phyloP scores from a whole-genome alignment of 192 early-diverging fungal species.

The Linnemannia schmuckeri region DNA sequence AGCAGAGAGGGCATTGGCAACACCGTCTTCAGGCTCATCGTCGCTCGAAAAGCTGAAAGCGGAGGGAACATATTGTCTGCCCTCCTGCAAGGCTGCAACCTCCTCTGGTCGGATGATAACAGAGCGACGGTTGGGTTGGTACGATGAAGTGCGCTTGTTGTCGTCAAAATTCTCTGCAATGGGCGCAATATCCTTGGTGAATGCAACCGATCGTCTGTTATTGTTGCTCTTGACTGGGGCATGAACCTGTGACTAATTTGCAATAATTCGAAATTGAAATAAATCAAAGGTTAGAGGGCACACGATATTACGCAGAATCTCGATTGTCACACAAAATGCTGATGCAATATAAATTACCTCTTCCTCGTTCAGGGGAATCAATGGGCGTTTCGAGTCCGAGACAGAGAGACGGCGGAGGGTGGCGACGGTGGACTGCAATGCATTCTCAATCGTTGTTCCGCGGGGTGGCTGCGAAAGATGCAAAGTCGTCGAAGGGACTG shows the following conservation, averaged over 20 bases:
- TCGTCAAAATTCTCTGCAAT: slow-evolving; percentile 9
- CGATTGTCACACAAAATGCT: background rate
- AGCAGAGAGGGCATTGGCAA: slow-evolving; percentile 41
- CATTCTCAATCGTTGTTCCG: slow-evolving; percentile 54
- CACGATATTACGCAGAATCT: background rate
- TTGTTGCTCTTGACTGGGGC: background rate
- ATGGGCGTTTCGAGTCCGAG: slow-evolving; percentile 42
- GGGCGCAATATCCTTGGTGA: slow-evolving; percentile 10
- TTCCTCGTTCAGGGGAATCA: slow-evolving; percentile 45
- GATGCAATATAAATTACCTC: slow-evolving; percentile 26
- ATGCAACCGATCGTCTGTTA: slow-evolving; percentile 39
- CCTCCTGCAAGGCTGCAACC: slow-evolving; percentile 45
- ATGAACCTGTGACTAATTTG: background rate
- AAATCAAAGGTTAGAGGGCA: background rate
- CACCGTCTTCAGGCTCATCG: slow-evolving; percentile 27
- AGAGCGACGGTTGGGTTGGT: slow-evolving; percentile 44
- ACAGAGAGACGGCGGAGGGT: slow-evolving; percentile 55
- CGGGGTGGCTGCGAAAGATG: slow-evolving; percentile 50
- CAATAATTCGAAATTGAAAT: slow-evolving; percentile 4
- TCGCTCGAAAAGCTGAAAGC: slow-evolving; percentile 29
- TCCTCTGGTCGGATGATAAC: slow-evolving; percentile 46
- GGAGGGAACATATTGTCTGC: slow-evolving; percentile 20
- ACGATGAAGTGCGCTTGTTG: slow-evolving; percentile 13
- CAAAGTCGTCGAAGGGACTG: slow-evolving; percentile 24
- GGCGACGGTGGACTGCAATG: slow-evolving; percentile 57